Evolutionary conservation across 2,329 filamentous ascomycete species (phyloP), one percentile per base, ranked within the genome.

Genomic region (Fusarium oligoseptatum): DNA sequence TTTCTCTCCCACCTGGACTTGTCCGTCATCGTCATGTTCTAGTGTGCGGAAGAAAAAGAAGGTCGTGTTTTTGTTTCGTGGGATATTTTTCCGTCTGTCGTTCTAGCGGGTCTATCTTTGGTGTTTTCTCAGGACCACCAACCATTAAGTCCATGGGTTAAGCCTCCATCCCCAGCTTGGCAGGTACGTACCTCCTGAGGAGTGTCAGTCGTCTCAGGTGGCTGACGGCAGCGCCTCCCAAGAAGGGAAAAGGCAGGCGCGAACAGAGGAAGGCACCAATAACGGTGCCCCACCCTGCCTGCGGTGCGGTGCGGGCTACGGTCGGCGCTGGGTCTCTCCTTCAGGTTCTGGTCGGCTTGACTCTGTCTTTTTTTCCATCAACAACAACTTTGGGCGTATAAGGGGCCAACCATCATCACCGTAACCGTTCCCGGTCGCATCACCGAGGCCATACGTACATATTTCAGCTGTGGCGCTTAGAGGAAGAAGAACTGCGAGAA

Each of bases 171-270:
- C 41, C 64, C 43, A 41, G 39, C 55, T 27, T 55, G 48, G 48
- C 11, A 55, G 27, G 48, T 55, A 32, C 48, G 27, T 52, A 52
- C 48, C 48, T 52, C 48, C 27, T 52, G 17, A 34, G 32, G 64
- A 12, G 43, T 43, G 41, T 75, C 70, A 76, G 73, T 57, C 68
- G 73, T 75, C 70, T 75, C 73, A 75, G 73, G 73, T 71, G 64
- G 64, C 34, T 45, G 57, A 52, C 45, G 41, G 36, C 56, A 37
- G 55, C 56, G 34, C 45, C 55, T 61, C 56, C 43, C 17, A 55
- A 63, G 45, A 32, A 14, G 32, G 32, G 29, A n/a, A 36, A 56
- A 50, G 41, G 55, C 64, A 60, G 55, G 32, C 41, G 32, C 55
- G 39, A 66, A 34, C 29, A 29, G 22, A 29, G 41, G 50, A 32